These are phyloP conservation scores for Penicillium paxilli DNA, from an alignment of 495 filamentous ascomycete genomes.

Conservation along the genomic window DNA sequence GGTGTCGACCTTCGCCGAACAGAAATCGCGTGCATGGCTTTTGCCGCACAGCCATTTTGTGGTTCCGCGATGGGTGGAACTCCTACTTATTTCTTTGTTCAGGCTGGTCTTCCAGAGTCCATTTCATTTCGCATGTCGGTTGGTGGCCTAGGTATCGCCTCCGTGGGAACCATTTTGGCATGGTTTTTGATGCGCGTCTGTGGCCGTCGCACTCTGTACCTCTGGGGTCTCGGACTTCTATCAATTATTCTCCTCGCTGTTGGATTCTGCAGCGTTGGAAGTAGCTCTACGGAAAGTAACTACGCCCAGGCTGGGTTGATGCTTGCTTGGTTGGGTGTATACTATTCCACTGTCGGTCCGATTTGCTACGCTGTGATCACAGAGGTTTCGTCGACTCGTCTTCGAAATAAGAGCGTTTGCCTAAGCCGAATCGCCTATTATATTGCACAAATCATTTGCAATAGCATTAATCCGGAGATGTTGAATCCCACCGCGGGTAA, in stretches of 20 bases:
- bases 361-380: constrained; percentile 35
- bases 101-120: constrained; percentile 45
- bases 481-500: constrained; percentile 43
- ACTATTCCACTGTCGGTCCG: constrained; percentile 43
- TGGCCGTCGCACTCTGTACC: background rate
- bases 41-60: background rate
- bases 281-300: background rate
- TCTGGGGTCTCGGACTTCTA: background rate
- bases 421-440: constrained; percentile 35
- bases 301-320: constrained; percentile 34
- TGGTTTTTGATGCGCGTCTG: constrained; percentile 65
- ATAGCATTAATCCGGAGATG: constrained; percentile 33
- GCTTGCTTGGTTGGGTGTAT: constrained; percentile 43
- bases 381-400: constrained; percentile 38
- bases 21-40: background rate
- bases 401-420: constrained; percentile 38
- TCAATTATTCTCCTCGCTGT: background rate
- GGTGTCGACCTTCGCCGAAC: background rate
- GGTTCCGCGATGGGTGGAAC: background rate
- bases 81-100: background rate
- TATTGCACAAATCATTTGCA: constrained; percentile 28
- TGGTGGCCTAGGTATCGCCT: constrained; percentile 70
- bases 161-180: constrained; percentile 64
- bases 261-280: too few species aligned
- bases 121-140: constrained; percentile 65